Evolutionary conservation across 257 asterid species (phyloP).

Genomic region (Ajuga chamaepitys): DNA sequence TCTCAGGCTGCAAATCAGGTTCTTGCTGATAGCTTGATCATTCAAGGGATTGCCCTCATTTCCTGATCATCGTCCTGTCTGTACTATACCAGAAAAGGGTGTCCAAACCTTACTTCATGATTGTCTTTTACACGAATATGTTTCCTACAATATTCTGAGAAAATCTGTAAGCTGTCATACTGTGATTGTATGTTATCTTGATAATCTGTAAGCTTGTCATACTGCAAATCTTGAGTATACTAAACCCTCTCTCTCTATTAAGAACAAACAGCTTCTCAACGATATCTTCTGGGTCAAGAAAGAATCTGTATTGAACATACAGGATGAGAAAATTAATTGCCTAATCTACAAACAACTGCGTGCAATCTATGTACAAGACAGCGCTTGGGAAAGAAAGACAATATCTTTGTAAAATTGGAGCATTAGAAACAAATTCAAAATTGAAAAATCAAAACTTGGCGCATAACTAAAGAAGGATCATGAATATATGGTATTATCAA

Average conservation of each 20-base stretch:
- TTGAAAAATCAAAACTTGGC: too few species aligned
- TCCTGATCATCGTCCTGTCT: conserved; percentile 14
- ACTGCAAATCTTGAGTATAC: background rate
- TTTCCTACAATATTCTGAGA: background rate
- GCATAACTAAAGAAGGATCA: too few species aligned
- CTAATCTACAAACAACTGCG: background rate
- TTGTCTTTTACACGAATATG: background rate
- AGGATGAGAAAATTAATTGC: too few species aligned
- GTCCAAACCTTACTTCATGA: background rate
- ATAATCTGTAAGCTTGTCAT: conserved; percentile 8
- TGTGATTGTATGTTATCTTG: background rate
- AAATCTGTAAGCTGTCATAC: conserved; percentile 10
- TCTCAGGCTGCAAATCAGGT: conserved; percentile 79
- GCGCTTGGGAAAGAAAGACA: too few species aligned
- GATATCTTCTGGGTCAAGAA: too few species aligned
- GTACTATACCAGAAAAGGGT: too few species aligned
- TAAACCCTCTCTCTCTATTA: background rate
- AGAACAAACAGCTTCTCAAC: background rate
- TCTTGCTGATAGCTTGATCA: conserved; percentile 57
- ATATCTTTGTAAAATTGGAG: too few species aligned
- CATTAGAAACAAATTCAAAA: background rate
- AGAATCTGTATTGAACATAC: too few species aligned
- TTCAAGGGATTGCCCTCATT: conserved; percentile 64
- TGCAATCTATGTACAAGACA: background rate
- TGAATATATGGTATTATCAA: too few species aligned